Percentiles rank a stretch among this genome's conserved stretches.
These are phyloP conservation scores for Quercus lobata DNA, from an alignment of 331 rosid species.

Conservation along the genomic window DNA sequence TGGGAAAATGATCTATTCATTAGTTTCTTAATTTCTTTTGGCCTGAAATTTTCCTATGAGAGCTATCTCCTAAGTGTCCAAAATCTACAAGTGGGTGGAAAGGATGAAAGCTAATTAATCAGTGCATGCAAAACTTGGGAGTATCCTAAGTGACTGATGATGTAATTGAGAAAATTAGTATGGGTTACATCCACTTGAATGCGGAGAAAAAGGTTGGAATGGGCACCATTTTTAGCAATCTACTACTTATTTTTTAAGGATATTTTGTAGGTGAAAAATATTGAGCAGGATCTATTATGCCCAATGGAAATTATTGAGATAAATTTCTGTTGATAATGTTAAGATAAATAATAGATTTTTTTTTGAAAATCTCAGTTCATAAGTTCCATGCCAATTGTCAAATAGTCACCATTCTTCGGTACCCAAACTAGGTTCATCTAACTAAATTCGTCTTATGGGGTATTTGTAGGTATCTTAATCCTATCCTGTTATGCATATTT, in stretches of 20 bases:
- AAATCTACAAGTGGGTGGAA: background rate
- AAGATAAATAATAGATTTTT: background rate
- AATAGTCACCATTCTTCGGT: background rate
- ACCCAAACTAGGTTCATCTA: background rate
- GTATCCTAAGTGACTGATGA: background rate
- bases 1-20: background rate
- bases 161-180: background rate
- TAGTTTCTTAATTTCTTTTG: background rate
- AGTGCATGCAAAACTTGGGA: constrained; percentile 5
- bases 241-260: background rate
- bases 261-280: background rate
- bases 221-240: background rate
- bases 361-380: background rate
- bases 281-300: background rate
- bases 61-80: constrained; percentile 4
- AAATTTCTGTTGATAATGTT: background rate
- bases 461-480: constrained; percentile 5
- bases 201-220: background rate
- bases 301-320: background rate
- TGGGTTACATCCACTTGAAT: background rate
- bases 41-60: background rate
- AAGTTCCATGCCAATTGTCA: background rate
- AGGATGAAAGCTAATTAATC: constrained; percentile 2
- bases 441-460: background rate
- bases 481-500: background rate